Evolutionary conservation across 176 grass and related monocot genomes (phyloP).

Genomic region (Thalia dealbata): DNA sequence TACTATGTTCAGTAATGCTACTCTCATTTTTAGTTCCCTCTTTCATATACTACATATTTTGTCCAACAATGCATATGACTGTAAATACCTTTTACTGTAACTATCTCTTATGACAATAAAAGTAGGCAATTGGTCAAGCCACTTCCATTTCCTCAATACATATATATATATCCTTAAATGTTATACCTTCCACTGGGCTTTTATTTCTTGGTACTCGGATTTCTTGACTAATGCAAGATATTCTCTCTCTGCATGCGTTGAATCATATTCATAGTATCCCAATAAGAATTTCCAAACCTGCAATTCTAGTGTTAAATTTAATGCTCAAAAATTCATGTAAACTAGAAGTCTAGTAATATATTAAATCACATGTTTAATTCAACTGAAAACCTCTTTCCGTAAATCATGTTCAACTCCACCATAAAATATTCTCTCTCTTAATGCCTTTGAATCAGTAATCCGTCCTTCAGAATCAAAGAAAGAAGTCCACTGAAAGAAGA

Average conservation of each 20-base stretch:
- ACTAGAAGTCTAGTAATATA: constrained; percentile 9
- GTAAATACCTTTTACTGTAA: too few species aligned
- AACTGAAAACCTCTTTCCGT: constrained; percentile 69
- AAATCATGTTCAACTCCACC: constrained; percentile 78
- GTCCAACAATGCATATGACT: too few species aligned
- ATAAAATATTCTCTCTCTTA: constrained; percentile 85
- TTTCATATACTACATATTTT: too few species aligned
- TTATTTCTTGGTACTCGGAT: constrained; percentile 81
- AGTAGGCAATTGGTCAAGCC: too few species aligned
- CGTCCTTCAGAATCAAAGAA: constrained; percentile 94
- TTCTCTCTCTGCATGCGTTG: constrained; percentile 90
- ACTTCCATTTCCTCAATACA: too few species aligned
- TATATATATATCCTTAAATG: too few species aligned
- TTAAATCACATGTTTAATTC: neutral
- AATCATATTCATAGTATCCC: constrained; percentile 91
- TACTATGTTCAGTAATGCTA: too few species aligned
- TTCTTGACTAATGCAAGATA: constrained; percentile 59
- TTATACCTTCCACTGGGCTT: constrained; percentile 92
- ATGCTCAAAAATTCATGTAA: constrained; percentile 15
- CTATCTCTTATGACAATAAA: too few species aligned
- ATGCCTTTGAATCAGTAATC: constrained; percentile 75
- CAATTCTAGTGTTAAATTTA: constrained; percentile 18
- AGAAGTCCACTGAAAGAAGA: constrained; percentile 54
- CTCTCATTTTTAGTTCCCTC: too few species aligned
- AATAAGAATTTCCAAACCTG: constrained; percentile 97